A percentile compares a stretch with the other conserved stretches of the same genome.
Conservation (phyloP, 2,329 filamentous ascomycete species). For the Diaporthe sp. region DNA sequence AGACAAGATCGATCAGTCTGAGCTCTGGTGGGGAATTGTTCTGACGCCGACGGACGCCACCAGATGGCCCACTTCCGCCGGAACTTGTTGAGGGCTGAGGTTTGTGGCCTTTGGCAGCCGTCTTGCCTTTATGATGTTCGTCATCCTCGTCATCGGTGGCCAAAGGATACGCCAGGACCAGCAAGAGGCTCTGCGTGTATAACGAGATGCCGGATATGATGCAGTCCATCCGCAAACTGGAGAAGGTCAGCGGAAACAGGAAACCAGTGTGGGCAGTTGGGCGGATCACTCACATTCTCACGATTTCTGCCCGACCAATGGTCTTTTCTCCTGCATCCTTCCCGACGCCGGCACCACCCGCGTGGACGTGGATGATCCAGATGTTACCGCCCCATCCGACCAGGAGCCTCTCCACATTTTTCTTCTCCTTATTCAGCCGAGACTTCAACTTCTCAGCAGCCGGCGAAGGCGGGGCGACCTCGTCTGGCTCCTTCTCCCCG, state of each 20-base stretch:
- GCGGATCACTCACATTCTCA: slow-evolving; percentile 80
- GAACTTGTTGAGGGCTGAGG: slow-evolving; percentile 61
- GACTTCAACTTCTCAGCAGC: slow-evolving; percentile 63
- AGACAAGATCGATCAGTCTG: slow-evolving; percentile 88
- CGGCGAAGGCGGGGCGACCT: slow-evolving; percentile 55
- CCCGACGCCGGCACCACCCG: slow-evolving; percentile 76
- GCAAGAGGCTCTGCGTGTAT: slow-evolving; percentile 91
- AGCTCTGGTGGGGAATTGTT: slow-evolving; percentile 90
- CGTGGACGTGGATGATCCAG: slow-evolving; percentile 94
- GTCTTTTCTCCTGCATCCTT: slow-evolving; percentile 78
- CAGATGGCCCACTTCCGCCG: slow-evolving; percentile 69
- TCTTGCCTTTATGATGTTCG: slow-evolving; percentile 53
- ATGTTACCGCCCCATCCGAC: slow-evolving; percentile 97
- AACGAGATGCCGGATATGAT: slow-evolving; percentile 97
- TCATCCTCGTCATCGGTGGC: slow-evolving; percentile 77
- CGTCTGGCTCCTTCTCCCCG: slow-evolving; percentile 54
- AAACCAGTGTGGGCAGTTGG: too few relatives aligned
- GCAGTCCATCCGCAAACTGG: slow-evolving; percentile 92
- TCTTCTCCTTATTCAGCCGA: slow-evolving; percentile 61
- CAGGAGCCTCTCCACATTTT: slow-evolving; percentile 80
- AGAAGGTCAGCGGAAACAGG: slow-evolving; percentile 46
- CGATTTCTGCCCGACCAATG: slow-evolving; percentile 87
- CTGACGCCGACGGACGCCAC: slow-evolving; percentile 77
- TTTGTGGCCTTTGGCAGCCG: slow-evolving; percentile 55
- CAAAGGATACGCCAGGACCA: slow-evolving; percentile 91